Percentiles rank a stretch among this genome's conserved stretches.
Conservation (phyloP, 2,329 filamentous ascomycete species). For the Phialemonium atrogriseum region DNA sequence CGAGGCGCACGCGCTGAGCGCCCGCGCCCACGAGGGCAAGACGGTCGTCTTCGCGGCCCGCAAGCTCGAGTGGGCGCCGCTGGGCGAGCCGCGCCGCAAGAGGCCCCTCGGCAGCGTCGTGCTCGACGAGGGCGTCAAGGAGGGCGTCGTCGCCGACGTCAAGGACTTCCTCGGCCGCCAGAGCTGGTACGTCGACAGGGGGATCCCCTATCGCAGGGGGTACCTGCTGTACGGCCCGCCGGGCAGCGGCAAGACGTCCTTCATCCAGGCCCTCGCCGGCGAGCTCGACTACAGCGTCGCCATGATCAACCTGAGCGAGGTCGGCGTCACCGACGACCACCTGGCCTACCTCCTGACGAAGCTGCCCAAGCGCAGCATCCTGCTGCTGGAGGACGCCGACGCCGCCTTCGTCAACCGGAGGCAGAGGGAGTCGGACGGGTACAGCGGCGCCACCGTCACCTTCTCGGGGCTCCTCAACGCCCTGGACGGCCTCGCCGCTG, state of each 20-base stretch:
- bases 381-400: constrained; percentile 84
- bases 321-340: constrained; percentile 83
- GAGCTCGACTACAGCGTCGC: constrained; percentile 87
- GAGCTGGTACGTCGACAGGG: constrained; percentile 89
- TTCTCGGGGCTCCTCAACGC: constrained; percentile 87
- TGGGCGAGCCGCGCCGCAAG: constrained; percentile 80
- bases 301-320: constrained; percentile 83
- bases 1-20: constrained; percentile 75
- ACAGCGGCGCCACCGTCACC: constrained; percentile 79
- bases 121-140: constrained; percentile 74
- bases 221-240: constrained; percentile 87
- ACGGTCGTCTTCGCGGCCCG: constrained; percentile 84
- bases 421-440: constrained; percentile 72
- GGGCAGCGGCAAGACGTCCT: constrained; percentile 88
- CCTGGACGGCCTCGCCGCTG: constrained; percentile 84
- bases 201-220: constrained; percentile 83
- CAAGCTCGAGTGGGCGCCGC: constrained; percentile 74
- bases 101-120: constrained; percentile 83
- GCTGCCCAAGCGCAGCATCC: constrained; percentile 71
- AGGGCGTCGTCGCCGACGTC: constrained; percentile 71
- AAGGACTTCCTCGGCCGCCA: constrained; percentile 71
- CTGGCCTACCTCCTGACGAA: constrained; percentile 80
- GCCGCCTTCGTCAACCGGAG: constrained; percentile 80
- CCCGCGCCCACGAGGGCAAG: constrained; percentile 78
- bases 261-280: constrained; percentile 92